Conservation (phyloP, 2,329 filamentous ascomycete species). For the Emmonsia crescens region DNA sequence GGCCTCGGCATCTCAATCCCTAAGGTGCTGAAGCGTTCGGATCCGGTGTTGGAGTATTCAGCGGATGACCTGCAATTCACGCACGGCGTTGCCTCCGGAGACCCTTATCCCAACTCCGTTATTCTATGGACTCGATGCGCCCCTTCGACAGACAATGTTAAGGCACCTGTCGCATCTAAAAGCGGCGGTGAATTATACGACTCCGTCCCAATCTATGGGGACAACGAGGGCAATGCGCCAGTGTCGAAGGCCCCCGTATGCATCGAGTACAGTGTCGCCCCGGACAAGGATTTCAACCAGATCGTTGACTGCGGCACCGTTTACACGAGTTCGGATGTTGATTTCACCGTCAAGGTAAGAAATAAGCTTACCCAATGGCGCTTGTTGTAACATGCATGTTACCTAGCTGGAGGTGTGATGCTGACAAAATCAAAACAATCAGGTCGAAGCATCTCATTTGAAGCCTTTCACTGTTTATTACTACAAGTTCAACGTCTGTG, state of each 20-base stretch:
- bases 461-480: slow-evolving; percentile 52
- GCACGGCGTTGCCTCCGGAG: slow-evolving; percentile 47
- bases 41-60: slow-evolving; percentile 19
- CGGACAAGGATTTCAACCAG: slow-evolving; percentile 36
- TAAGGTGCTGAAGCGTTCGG: slow-evolving; percentile 47
- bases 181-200: slow-evolving; percentile 44
- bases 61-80: slow-evolving; percentile 49
- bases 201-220: slow-evolving; percentile 28
- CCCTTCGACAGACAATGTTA: slow-evolving; percentile 33
- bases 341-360: slow-evolving; percentile 60
- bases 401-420: too few species aligned
- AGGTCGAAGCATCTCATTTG: slow-evolving; percentile 55
- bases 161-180: slow-evolving; percentile 39
- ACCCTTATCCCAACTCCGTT: slow-evolving; percentile 32
- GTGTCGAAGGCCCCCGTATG: slow-evolving; percentile 30
- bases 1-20: slow-evolving; percentile 52
- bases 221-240: slow-evolving; percentile 4
- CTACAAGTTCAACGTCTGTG: slow-evolving; percentile 61
- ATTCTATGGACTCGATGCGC: slow-evolving; percentile 35
- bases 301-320: slow-evolving; percentile 48
- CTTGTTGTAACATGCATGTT: not conserved
- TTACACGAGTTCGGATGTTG: slow-evolving; percentile 62
- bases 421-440: not conserved
- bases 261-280: slow-evolving; percentile 52
- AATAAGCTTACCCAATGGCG: slow-evolving; percentile 7